Percentiles rank a stretch among this genome's conserved stretches.
Conservation (phyloP, 2,329 filamentous ascomycete species). For the Aotearoamyces nothofagi region DNA sequence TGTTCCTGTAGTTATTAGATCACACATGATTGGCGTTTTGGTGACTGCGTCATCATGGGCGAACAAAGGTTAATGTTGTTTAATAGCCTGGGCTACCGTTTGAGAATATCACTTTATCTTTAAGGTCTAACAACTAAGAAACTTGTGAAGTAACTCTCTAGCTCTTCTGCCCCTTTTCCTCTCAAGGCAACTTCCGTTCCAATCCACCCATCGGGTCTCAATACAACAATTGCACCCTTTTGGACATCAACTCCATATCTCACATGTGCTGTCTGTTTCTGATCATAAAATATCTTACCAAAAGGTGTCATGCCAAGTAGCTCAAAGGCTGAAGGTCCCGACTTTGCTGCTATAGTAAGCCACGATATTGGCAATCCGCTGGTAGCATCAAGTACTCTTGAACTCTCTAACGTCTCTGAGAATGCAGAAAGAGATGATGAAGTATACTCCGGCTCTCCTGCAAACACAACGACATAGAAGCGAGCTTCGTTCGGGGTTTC, state of each 20-base stretch:
- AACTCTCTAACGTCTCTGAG: constrained; percentile 7
- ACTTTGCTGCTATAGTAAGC: constrained; percentile 25
- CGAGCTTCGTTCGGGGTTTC: constrained; percentile 25
- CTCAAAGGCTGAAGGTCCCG: constrained; percentile 27
- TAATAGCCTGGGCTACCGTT: too few species aligned
- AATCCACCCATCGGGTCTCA: constrained; percentile 40
- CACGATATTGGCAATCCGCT: constrained; percentile 31
- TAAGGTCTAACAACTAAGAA: constrained; percentile 22
- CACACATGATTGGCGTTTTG: too few species aligned
- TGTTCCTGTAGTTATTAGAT: too few species aligned
- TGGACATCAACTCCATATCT: constrained; percentile 19
- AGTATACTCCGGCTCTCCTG: constrained; percentile 19
- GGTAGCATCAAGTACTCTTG: constrained; percentile 14
- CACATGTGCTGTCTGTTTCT: constrained; percentile 33
- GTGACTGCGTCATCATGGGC: too few species aligned
- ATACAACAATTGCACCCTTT: constrained; percentile 29
- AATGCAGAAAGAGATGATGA: constrained; percentile 8
- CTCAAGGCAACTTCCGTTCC: constrained; percentile 23
- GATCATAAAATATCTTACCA: constrained; percentile 37
- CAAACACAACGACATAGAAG: constrained; percentile 28
- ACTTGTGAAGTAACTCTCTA: constrained; percentile 32
- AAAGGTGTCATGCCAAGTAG: constrained; percentile 28
- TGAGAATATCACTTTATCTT: too few species aligned
- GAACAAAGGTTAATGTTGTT: too few species aligned
- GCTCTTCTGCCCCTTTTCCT: constrained; percentile 24